These are phyloP conservation scores for Colletotrichum tabaci DNA, from an alignment of 2,329 filamentous ascomycete genomes.

Conservation along the genomic window DNA sequence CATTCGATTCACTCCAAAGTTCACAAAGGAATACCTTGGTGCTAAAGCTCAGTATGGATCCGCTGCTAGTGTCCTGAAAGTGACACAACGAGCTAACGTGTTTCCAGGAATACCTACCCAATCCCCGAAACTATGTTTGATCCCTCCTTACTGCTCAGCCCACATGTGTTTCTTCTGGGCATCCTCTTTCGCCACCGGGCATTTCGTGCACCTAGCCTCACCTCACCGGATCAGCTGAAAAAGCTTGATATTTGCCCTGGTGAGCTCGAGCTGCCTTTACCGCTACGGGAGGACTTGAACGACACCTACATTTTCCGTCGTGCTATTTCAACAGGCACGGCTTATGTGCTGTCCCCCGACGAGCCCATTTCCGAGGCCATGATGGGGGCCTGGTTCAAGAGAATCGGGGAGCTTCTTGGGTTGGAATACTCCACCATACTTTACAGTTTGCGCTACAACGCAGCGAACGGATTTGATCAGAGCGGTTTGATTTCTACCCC, in stretches of 20 bases:
- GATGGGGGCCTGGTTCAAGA: background rate
- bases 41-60: conserved; percentile 4
- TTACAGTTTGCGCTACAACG: conserved; percentile 10
- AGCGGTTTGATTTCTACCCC: background rate
- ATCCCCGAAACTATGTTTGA: conserved; percentile 6
- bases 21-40: conserved; percentile 1
- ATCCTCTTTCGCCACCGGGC: conserved; percentile 8
- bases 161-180: conserved; percentile 1
- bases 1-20: background rate
- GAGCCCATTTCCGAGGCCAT: conserved; percentile 1
- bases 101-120: background rate
- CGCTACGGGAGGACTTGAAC: conserved; percentile 5
- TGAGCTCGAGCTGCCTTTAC: conserved; percentile 8
- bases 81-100: background rate
- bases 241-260: conserved; percentile 10
- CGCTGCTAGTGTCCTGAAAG: background rate
- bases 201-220: background rate
- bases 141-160: conserved; percentile 7
- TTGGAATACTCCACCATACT: background rate
- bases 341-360: background rate
- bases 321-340: conserved; percentile 49
- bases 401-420: background rate
- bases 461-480: background rate
- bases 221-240: background rate
- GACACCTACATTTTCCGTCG: conserved; percentile 21